Base-by-base conservation (phyloP, 768 basidiomycete species). In the Hirschioporus abietinus region DNA sequence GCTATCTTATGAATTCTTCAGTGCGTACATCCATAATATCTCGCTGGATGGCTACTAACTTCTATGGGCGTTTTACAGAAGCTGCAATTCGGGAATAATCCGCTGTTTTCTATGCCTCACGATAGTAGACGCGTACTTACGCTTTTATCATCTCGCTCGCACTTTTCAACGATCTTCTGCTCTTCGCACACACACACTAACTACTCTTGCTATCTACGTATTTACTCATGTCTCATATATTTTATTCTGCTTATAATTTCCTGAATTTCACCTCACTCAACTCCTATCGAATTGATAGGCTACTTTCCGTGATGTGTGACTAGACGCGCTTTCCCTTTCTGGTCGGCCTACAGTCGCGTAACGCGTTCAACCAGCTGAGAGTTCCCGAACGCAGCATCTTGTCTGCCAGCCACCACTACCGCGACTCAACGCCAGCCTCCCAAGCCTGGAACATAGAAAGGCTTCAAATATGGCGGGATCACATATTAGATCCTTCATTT, bases 1-100 rank as follows among this genome's bases (percentile, higher is more conserved):
- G 97, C 81, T 96, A 75, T 96, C 95, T 64, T 96, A 98, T 74
- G 96, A 98, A 78, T 97, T 96, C 80, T 97, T 97, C 85, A 97
- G 95, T 96, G 76, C 80, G 95, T 88, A 15, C 20, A 52, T 15
- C 42, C 42, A 52, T 20, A 1, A 36, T 10, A 15, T 3, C 20
- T 12, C 12, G 42, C 15, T 2, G 3, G 42, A 1, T 20, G 42
- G 15, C 12, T 52, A 52, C 42, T 52, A 52, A 52, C 12, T 30
- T 15, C 42, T 52, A 15, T 52, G 42, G 7, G 1, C 20, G 20
- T 20, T 52, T 52, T 15, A 20, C 20, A 52, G 42, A 52, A 52
- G 42, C 42, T 52, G 42, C 42, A 12, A 52, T 52, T 52, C 4
- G 42, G 20, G 6, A 52, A 52, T 52, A 52, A 52, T 52, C 12